Evolutionary conservation across 495 filamentous ascomycete genomes (phyloP).

Genomic region (Annulohypoxylon moriforme): DNA sequence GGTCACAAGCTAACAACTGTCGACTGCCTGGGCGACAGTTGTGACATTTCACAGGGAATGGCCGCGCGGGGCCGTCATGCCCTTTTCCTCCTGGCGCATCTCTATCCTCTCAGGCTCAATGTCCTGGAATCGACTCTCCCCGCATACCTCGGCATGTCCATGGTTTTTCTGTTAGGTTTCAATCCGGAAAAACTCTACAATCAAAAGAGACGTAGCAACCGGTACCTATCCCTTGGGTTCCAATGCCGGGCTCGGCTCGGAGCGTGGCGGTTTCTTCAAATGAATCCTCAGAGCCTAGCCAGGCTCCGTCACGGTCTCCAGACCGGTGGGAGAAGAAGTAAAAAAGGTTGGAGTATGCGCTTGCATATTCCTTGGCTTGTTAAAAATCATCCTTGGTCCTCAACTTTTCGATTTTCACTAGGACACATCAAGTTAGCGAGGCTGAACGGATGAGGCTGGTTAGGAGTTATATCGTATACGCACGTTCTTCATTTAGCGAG

Average conservation of each 20-base stretch:
- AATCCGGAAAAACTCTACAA: constrained; percentile 39
- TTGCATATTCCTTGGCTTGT: constrained; percentile 43
- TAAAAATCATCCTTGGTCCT: constrained; percentile 28
- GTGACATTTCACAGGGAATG: constrained; percentile 16
- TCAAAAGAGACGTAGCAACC: constrained; percentile 38
- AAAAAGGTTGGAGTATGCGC: constrained; percentile 39
- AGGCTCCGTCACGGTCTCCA: constrained; percentile 38
- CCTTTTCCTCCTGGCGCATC: constrained; percentile 14
- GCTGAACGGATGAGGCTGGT: not conserved
- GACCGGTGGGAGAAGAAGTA: constrained; percentile 41
- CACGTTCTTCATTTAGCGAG: constrained; percentile 47
- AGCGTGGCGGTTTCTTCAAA: constrained; percentile 35
- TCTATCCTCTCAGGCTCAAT: constrained; percentile 34
- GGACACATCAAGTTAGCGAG: constrained; percentile 20
- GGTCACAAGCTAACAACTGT: constrained; percentile 16
- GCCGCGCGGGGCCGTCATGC: constrained; percentile 21
- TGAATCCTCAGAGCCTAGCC: constrained; percentile 40
- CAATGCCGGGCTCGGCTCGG: constrained; percentile 45
- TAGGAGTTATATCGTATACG: not conserved
- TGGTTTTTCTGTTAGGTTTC: constrained; percentile 21
- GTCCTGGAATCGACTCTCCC: constrained; percentile 31
- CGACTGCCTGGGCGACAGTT: constrained; percentile 17
- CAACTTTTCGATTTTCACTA: constrained; percentile 26
- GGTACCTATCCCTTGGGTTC: constrained; percentile 28
- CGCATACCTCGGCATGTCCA: constrained; percentile 37